phyloP scores from a whole-genome alignment of 148 eudicot genomes.

The Camellia granthamiana region DNA sequence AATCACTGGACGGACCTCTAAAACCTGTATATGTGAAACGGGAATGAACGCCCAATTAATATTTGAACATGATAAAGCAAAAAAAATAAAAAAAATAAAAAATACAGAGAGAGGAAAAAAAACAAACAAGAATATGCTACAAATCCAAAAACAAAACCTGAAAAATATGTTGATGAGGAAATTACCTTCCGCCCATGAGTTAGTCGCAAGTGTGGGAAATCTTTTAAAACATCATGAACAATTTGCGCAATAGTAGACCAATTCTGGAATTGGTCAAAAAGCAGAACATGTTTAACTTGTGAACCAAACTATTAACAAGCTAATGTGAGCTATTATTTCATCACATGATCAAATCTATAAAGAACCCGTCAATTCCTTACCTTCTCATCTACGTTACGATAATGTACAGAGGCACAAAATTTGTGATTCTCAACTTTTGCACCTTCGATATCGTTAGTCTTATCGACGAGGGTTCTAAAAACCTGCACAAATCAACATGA shows the following conservation, averaged over 20 bases:
- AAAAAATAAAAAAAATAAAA: not conserved
- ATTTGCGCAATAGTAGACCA: conserved; percentile 76
- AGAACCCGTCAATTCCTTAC: conserved; percentile 26
- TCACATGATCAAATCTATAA: not conserved
- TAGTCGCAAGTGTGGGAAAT: conserved; percentile 65
- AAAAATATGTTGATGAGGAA: not conserved
- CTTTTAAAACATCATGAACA: conserved; percentile 64
- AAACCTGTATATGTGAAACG: conserved; percentile 44
- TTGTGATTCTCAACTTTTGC: conserved; percentile 84
- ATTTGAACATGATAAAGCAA: not conserved
- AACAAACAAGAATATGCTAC: not conserved
- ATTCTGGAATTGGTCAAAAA: conserved; percentile 38
- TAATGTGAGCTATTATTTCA: not conserved
- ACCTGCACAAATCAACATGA: conserved; percentile 36
- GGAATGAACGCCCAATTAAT: too few species aligned
- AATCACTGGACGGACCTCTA: conserved; percentile 86
- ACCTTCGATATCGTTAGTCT: conserved; percentile 62
- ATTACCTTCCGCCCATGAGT: conserved; percentile 93
- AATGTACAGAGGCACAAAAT: conserved; percentile 87
- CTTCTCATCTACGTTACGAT: conserved; percentile 90
- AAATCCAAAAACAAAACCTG: not conserved
- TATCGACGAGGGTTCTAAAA: conserved; percentile 68
- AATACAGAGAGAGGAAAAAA: not conserved
- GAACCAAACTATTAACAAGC: not conserved
- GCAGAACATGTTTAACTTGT: not conserved